Evolutionary conservation across 148 eudicot genomes (phyloP).

Genomic region (Vaccinium vitisidaea): DNA sequence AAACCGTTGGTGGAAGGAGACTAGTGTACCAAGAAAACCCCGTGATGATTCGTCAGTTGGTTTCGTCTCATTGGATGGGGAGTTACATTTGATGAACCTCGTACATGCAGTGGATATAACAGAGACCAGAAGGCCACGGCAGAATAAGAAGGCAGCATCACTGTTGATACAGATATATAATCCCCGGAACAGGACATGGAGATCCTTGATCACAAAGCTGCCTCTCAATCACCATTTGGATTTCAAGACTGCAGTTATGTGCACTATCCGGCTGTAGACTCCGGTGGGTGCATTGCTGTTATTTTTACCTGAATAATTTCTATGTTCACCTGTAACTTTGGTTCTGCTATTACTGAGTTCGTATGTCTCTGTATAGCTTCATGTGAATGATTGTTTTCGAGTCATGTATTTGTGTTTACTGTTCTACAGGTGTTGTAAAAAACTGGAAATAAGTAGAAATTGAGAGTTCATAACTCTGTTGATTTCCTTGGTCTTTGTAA

Average conservation of each 20-base stretch:
- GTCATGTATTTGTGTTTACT: neutral
- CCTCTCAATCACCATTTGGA: conserved; percentile 56
- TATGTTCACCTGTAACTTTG: neutral
- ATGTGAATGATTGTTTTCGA: conserved; percentile 1
- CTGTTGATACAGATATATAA: conserved; percentile 64
- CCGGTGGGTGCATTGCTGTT: neutral
- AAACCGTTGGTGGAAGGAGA: conserved; percentile 73
- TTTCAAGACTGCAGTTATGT: conserved; percentile 76
- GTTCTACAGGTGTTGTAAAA: neutral
- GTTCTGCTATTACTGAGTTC: neutral
- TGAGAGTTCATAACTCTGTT: neutral
- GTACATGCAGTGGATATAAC: conserved; percentile 41
- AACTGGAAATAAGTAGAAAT: neutral
- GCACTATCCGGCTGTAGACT: conserved; percentile 61
- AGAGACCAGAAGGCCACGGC: conserved; percentile 54
- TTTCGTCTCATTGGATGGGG: conserved; percentile 60
- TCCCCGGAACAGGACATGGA: conserved; percentile 72
- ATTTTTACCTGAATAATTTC: neutral
- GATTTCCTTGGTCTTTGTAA: neutral
- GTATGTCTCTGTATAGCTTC: conserved; percentile 12
- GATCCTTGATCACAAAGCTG: conserved; percentile 56
- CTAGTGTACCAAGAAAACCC: conserved; percentile 61
- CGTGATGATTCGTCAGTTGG: conserved; percentile 58
- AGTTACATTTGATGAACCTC: conserved; percentile 59
- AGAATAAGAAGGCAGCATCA: conserved; percentile 45